A percentile compares a stretch with the other conserved stretches of the same genome.
These are phyloP conservation scores for Suillus sp. DNA, from an alignment of 768 basidiomycete genomes.

Conservation along the genomic window DNA sequence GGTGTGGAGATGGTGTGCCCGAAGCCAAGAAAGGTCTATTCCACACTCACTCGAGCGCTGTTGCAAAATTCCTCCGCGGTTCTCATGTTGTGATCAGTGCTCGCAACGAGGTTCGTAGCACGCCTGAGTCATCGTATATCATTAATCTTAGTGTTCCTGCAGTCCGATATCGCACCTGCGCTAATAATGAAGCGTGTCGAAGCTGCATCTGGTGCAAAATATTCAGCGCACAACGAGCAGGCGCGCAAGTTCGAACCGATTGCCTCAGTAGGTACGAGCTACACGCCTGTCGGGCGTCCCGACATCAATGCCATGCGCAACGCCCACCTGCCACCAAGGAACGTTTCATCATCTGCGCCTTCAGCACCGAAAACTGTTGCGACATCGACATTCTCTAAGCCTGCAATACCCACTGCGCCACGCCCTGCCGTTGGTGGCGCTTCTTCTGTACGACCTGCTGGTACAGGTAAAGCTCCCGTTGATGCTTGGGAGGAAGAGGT, in stretches of 20 bases:
- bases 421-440: constrained; percentile 51
- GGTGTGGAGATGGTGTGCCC: constrained; percentile 98
- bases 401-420: constrained; percentile 43
- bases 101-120: constrained; percentile 69
- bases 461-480: constrained; percentile 45
- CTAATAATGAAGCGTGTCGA: constrained; percentile 87
- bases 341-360: constrained; percentile 29
- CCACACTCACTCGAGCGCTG: constrained; percentile 81
- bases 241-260: constrained; percentile 77
- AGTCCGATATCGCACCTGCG: constrained; percentile 80
- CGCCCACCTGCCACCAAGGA: constrained; percentile 37
- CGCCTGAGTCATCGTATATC: neutral
- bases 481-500: constrained; percentile 65
- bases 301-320: constrained; percentile 67
- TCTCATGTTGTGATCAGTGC: constrained; percentile 87
- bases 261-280: constrained; percentile 75
- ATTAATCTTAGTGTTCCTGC: neutral
- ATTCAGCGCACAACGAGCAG: constrained; percentile 81
- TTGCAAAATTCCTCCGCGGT: constrained; percentile 78
- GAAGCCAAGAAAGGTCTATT: constrained; percentile 91
- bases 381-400: constrained; percentile 17
- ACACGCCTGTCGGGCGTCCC: constrained; percentile 72
- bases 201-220: constrained; percentile 88
- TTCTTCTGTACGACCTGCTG: constrained; percentile 42
- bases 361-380: constrained; percentile 12